phyloP scores from a whole-genome alignment of 805 yeast species.

The Zygosaccharomyces bisporus region DNA sequence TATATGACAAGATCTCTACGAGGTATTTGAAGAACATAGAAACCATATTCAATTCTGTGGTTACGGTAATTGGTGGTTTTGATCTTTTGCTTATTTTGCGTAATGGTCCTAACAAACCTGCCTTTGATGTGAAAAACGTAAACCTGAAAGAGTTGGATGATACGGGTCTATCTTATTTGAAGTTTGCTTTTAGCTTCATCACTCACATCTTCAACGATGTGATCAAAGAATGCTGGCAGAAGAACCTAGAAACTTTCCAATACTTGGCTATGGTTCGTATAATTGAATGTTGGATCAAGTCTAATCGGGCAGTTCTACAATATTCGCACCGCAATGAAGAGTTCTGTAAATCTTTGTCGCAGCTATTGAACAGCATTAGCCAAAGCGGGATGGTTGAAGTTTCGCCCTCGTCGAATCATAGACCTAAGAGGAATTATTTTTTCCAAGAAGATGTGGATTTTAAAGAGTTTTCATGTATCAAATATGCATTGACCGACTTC shows the following conservation, averaged over 20 bases:
- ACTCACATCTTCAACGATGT: constrained; percentile 35
- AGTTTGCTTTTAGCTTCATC: constrained; percentile 42
- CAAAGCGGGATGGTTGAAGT: constrained; percentile 12
- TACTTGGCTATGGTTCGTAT: constrained; percentile 45
- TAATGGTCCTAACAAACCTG: constrained; percentile 4
- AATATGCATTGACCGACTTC: constrained; percentile 55
- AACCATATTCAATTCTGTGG: constrained; percentile 25
- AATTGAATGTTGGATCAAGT: constrained; percentile 54
- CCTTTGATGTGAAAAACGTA: constrained; percentile 6
- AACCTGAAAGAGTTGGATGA: constrained; percentile 14
- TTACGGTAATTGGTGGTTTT: constrained; percentile 31
- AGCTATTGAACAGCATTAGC: constrained; percentile 32
- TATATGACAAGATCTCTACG: constrained; percentile 26
- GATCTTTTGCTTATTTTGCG: constrained; percentile 17
- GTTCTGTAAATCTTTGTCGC: constrained; percentile 34
- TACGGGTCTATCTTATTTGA: constrained; percentile 29
- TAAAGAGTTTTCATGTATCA: constrained; percentile 57
- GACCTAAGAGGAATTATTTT: constrained; percentile 49
- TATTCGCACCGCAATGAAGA: constrained; percentile 34
- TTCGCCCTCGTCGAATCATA: constrained; percentile 6
- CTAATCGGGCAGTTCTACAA: constrained; percentile 42
- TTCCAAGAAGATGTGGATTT: constrained; percentile 63
- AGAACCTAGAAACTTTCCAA: constrained; percentile 18
- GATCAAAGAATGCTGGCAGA: constrained; percentile 31
- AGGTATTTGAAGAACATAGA: constrained; percentile 28